These are phyloP conservation scores for Tuctoria greenei DNA, from an alignment of 176 grass and related monocot genomes.

Conservation along the genomic window DNA sequence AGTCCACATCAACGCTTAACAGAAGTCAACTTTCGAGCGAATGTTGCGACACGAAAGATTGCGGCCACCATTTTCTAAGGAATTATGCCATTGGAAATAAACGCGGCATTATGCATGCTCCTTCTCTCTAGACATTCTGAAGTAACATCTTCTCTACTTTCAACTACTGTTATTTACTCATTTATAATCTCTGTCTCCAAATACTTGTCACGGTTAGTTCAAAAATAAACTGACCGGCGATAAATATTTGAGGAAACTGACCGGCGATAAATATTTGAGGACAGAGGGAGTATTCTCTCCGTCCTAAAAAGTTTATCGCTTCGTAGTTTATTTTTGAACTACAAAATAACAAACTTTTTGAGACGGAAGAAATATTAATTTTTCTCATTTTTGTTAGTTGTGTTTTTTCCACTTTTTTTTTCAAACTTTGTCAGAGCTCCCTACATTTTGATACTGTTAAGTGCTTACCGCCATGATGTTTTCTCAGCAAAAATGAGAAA, in stretches of 20 bases:
- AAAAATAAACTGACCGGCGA: no score
- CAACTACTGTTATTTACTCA: slow-evolving; percentile 3
- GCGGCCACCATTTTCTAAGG: slow-evolving; percentile 5
- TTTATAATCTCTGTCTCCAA: no score
- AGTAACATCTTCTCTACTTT: slow-evolving; percentile 17
- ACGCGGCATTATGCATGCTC: slow-evolving; percentile 23
- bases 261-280: no score
- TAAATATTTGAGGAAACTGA: no score
- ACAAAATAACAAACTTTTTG: no score
- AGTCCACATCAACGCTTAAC: slow-evolving; percentile 41
- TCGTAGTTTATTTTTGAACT: no score
- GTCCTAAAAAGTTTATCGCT: no score
- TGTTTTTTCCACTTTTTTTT: background rate
- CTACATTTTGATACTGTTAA: background rate
- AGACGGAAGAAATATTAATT: no score
- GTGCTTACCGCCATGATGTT: background rate
- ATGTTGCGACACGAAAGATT: slow-evolving; percentile 38
- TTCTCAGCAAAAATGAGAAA: slow-evolving; percentile 4
- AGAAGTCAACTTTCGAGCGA: slow-evolving; percentile 52
- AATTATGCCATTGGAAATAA: slow-evolving; percentile 46
- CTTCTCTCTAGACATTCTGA: slow-evolving; percentile 26
- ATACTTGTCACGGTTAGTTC: no score
- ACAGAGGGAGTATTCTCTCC: no score
- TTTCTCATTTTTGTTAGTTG: no score
- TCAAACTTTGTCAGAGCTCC: slow-evolving; percentile 16